Percentiles rank a stretch among this genome's conserved stretches.
phyloP scores from a whole-genome alignment of 2,329 filamentous ascomycete species.

The Pyrenophora graminea region DNA sequence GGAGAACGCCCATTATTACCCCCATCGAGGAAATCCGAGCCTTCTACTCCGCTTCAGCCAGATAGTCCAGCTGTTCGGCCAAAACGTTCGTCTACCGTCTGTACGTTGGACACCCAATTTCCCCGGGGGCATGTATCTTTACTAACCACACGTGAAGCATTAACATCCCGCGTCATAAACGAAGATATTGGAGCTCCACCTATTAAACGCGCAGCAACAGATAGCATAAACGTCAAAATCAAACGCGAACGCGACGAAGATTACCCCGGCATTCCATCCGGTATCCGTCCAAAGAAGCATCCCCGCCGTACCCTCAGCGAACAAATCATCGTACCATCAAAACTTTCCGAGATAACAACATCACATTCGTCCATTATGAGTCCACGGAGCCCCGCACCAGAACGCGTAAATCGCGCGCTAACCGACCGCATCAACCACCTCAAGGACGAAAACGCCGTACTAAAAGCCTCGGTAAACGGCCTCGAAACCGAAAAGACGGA shows the following conservation, averaged over 20 bases:
- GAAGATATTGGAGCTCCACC: constrained; percentile 14
- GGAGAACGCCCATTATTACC: constrained; percentile 26
- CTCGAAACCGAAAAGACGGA: constrained; percentile 15
- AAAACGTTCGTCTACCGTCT: constrained; percentile 67
- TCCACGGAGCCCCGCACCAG: constrained; percentile 24
- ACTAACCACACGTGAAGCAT: constrained; percentile 6
- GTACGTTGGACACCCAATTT: constrained; percentile 54
- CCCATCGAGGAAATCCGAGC: constrained; percentile 25
- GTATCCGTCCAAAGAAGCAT: constrained; percentile 22
- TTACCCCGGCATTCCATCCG: constrained; percentile 8
- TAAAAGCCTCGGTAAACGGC: constrained; percentile 11
- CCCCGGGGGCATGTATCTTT: neutral
- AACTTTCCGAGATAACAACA: constrained; percentile 14
- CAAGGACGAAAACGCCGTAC: constrained; percentile 23
- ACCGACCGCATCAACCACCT: constrained; percentile 25
- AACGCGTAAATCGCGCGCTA: constrained; percentile 25
- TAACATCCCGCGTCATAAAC: constrained; percentile 7
- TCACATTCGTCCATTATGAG: constrained; percentile 8
- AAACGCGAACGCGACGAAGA: constrained; percentile 35
- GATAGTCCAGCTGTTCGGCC: constrained; percentile 53
- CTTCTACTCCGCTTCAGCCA: constrained; percentile 15
- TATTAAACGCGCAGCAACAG: constrained; percentile 27
- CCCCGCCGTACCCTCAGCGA: constrained; percentile 26
- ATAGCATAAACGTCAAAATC: constrained; percentile 22
- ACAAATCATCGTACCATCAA: constrained; percentile 20